phyloP scores from a whole-genome alignment of 495 filamentous ascomycete genomes.

The Podospora appendiculata region DNA sequence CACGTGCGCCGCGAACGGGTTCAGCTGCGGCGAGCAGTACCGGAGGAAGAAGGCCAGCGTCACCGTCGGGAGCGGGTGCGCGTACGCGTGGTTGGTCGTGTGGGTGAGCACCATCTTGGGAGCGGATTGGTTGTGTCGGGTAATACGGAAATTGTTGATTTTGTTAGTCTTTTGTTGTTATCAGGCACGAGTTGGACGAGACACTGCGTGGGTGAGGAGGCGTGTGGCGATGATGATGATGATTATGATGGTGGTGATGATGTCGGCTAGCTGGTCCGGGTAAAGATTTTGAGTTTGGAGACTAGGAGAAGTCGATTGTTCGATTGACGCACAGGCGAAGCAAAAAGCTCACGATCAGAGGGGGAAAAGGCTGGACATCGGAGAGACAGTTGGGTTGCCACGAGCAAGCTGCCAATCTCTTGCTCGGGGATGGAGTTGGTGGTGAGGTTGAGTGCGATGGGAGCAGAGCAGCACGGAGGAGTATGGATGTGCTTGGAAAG shows the following conservation, averaged over 20 bases:
- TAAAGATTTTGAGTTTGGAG: conserved; percentile 1
- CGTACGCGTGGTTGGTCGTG: conserved; percentile 80
- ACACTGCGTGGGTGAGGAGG: not conserved
- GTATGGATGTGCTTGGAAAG: not conserved
- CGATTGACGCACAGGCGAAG: conserved; percentile 7
- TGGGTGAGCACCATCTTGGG: conserved; percentile 45
- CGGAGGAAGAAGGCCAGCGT: conserved; percentile 98
- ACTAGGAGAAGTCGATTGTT: not conserved
- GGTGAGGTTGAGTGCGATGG: not conserved
- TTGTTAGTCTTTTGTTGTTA: not conserved
- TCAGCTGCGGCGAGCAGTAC: conserved; percentile 66
- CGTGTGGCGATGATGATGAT: not conserved
- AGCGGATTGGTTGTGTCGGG: not conserved
- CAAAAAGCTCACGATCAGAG: conserved; percentile 13
- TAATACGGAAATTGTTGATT: not conserved
- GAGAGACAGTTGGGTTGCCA: not conserved
- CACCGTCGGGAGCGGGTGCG: conserved; percentile 82
- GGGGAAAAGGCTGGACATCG: conserved; percentile 13
- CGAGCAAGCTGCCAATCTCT: conserved; percentile 7
- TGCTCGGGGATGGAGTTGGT: not conserved
- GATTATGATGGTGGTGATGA: not conserved
- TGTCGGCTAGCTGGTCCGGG: too few relatives aligned
- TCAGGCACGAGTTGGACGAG: not conserved
- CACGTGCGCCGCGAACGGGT: conserved; percentile 92
- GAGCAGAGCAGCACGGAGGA: not conserved